Conservation (phyloP, 2,329 filamentous ascomycete genomes). For the Aspergillus ustus region DNA sequence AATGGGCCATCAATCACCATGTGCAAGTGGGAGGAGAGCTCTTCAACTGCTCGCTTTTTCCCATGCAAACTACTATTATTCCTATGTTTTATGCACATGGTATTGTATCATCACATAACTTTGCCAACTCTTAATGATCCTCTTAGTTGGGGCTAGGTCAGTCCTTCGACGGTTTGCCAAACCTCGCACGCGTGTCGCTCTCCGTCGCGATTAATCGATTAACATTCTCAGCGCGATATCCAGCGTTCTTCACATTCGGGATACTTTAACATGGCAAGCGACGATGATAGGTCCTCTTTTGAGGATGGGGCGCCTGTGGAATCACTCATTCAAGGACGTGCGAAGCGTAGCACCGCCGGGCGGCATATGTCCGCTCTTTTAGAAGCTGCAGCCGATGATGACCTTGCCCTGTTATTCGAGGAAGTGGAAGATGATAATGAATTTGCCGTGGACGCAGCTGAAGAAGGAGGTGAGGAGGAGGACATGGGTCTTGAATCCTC, state of each 20-base stretch:
- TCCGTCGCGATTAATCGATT: background rate
- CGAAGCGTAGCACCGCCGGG: constrained; percentile 79
- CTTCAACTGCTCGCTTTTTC: background rate
- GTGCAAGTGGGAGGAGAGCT: background rate
- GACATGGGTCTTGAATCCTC: constrained; percentile 88
- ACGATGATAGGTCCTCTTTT: constrained; percentile 29
- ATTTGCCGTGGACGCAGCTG: constrained; percentile 42
- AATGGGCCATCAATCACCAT: constrained; percentile 3
- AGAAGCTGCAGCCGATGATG: constrained; percentile 74
- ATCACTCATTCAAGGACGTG: constrained; percentile 54
- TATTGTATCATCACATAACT: background rate
- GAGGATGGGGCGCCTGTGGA: constrained; percentile 38
- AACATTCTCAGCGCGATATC: background rate
- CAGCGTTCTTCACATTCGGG: background rate
- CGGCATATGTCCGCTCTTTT: constrained; percentile 81
- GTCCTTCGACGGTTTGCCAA: background rate
- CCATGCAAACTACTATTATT: background rate
- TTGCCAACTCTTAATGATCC: background rate
- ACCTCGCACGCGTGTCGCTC: background rate
- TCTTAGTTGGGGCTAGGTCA: background rate
- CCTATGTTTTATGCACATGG: background rate
- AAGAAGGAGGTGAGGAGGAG: constrained; percentile 61
- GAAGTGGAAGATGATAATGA: constrained; percentile 64
- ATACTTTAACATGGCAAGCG: constrained; percentile 28
- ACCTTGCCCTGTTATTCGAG: constrained; percentile 64